Evolutionary conservation across 139 green algal genomes (phyloP), one percentile per base, ranked within the genome.

Genomic region (Edaphochlamys debaryana): DNA sequence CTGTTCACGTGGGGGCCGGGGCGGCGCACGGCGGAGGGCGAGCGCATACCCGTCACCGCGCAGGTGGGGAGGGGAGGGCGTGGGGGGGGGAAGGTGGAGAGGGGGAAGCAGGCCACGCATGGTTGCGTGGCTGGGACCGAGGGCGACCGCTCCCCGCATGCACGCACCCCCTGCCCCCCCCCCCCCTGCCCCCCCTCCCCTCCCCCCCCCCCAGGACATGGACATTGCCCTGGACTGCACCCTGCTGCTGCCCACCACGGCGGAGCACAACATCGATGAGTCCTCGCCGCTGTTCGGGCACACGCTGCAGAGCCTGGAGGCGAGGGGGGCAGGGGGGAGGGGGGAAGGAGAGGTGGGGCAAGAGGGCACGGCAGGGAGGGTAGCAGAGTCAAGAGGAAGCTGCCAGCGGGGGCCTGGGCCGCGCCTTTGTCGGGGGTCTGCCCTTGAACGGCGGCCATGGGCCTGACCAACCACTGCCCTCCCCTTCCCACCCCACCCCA

Each of bases 241-340:
- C 71, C 85, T 98, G 83, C 87, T 98, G 60, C 91, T 98, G 69
- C 95, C 95, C 1, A 79, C 95, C 17, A 91, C 93, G 11, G 87
- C 96, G 37, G 92, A 97, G 87, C 95, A 98, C 89, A 95, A 91
- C 48, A 96, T 98, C 48, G 95, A 98, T 66, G 95, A 98, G 85
- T 45, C 85, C 58, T 94, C 86, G 9, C 95, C 95, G 11, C 88
- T 98, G 67, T 95, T 91, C 66, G 94, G 94, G 30, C 92, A 95
- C 81, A 95, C 91, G 1, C 86, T 93, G 45, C 85, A 92, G 54
- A 92, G 87, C 20, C 85, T 98, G 1, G 87, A 92, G 89, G 90
- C 92, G 64, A 79, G 87, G 25, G 29, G 32, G 27, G 58, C 13
- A 4, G 11, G 17, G 58, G 58, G 58, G 27, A 29, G 4, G 1